Base-by-base conservation (phyloP, 139 green algal genomes). In the Zygnema cylindricum region DNA sequence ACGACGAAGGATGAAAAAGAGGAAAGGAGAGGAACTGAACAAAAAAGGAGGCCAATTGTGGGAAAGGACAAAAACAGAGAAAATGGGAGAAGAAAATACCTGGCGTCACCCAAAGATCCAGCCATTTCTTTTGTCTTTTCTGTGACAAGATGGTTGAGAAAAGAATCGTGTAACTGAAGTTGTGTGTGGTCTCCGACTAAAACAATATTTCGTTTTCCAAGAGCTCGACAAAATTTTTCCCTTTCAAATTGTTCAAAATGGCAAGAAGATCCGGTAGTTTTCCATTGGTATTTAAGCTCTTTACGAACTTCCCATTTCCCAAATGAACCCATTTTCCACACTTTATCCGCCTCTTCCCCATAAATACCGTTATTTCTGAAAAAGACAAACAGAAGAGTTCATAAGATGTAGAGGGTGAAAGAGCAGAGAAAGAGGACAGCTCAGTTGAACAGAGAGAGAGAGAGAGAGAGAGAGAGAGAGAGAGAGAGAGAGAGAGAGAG, bases 101-200 rank as follows among this genome's bases (percentile, higher is more conserved):
- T 69, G 33, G 41, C 81, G 43, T 86, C 81, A 0, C 81, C 81
- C 7, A 86, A 43, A 11, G 23, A 69, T 21, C 81, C 81, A 21
- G 81, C 81, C 11, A 23, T 7, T 25, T 21, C 54, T n/a, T 33
- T 86, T 22, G 81, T 87, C 25, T 39, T 32, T 1, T 36, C 41
- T 69, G 81, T 87, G 1, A 78, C 36, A 0, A 87, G 42, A 25
- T 87, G 81, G 42, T 78, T 87, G 43, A 87, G 81, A 11, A 87
- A 40, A 39, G 55, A 25, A 69, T 87, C 81, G 42, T 87, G 81
- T n/a, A 87, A 54, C 42, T 54, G 39, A 43, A 87, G 81, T 69
- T 87, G 81, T 1, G 81, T 69, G 1, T 30, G 36, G 55, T 87
- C 81, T 30, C 81, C 81, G 49, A 87, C 81, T 55, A 87, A 25